Evolutionary conservation across 495 filamentous ascomycete genomes (phyloP), one percentile per base, ranked within the genome.

Genomic region (Melanomma pulvis-pyrius): DNA sequence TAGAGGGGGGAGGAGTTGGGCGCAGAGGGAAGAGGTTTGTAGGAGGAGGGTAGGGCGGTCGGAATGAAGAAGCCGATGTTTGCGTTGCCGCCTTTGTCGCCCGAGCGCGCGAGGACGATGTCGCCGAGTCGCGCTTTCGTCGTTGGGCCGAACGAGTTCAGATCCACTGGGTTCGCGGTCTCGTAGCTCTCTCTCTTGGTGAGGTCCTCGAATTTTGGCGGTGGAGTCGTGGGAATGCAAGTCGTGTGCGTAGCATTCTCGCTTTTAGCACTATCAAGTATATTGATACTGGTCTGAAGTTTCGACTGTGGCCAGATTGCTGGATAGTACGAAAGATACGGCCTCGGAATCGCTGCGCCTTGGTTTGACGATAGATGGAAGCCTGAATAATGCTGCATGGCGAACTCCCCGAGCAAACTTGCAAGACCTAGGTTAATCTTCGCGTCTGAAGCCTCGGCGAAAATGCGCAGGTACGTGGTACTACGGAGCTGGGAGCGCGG

Each of bases 21-120:
- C 2, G 39, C 9, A 15, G 39, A 44, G 39, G 39, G 39, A n/a
- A 44, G 39, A 2, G 67, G 61, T 1, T 41, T 11, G 34, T 63
- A 57, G 1, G 61, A 47, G 11, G 61, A 65, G 21, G 62, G 61
- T 1, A 64, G 51, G 1, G 59, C 19, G n/a, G 53, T 65, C 2
- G 59, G 75, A 9, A 76, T 63, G 63, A 68, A 77, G 26, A 79
- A 56, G 12, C 75, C 75, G 36, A 75, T 62, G 54, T 79, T 79
- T 13, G 70, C 60, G 48, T 79, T 76, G 5, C 66, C 61, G 36
- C 73, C 74, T 64, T 79, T 77, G 65, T 76, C 75, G 13, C 76
- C 75, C 0, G 67, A 72, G 36, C 76, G 74, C 9, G 67, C 74
- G 46, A 74, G 71, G 4, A 67, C 71, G 54, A 78, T 65, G 48